Conservation (phyloP, 2,329 filamentous ascomycete genomes). For the Escovopsis weberi region DNA sequence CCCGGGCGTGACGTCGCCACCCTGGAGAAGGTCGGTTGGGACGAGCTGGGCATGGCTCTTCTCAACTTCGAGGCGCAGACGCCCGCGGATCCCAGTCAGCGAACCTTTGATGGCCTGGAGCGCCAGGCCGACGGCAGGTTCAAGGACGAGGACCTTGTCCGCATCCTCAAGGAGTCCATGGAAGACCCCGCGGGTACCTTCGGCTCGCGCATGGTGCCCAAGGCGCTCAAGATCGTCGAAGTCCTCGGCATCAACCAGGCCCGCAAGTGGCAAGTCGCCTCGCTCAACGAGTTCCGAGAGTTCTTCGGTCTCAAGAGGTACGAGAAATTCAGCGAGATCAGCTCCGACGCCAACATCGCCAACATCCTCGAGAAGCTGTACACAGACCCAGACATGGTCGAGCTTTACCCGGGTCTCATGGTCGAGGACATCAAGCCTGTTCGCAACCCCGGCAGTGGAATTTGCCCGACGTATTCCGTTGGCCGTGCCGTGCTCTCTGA, state of each 20-base stretch:
- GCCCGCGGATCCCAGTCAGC: constrained; percentile 28
- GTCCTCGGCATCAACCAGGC: constrained; percentile 47
- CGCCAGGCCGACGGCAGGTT: constrained; percentile 35
- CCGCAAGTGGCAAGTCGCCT: constrained; percentile 45
- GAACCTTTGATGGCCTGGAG: constrained; percentile 34
- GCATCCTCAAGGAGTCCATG: constrained; percentile 30
- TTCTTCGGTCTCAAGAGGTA: constrained; percentile 47
- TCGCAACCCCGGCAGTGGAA: constrained; percentile 35
- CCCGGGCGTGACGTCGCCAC: constrained; percentile 15
- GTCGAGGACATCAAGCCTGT: constrained; percentile 41
- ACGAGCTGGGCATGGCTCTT: constrained; percentile 24
- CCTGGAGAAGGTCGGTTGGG: constrained; percentile 17
- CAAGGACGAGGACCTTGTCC: constrained; percentile 38
- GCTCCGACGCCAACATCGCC: constrained; percentile 39
- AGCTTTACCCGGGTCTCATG: constrained; percentile 55
- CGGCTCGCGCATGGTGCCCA: constrained; percentile 44
- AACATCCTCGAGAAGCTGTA: constrained; percentile 43
- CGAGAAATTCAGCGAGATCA: constrained; percentile 43
- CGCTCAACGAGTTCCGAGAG: constrained; percentile 49
- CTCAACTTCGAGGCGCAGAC: constrained; percentile 23
- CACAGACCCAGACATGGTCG: constrained; percentile 49
- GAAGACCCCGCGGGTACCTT: constrained; percentile 23
- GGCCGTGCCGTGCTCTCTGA: constrained; percentile 44
- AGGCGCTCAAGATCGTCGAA: constrained; percentile 44
- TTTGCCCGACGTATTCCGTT: constrained; percentile 37